These are phyloP conservation scores for Alternaria postmessia DNA, from an alignment of 2,329 filamentous ascomycete species.

Conservation along the genomic window DNA sequence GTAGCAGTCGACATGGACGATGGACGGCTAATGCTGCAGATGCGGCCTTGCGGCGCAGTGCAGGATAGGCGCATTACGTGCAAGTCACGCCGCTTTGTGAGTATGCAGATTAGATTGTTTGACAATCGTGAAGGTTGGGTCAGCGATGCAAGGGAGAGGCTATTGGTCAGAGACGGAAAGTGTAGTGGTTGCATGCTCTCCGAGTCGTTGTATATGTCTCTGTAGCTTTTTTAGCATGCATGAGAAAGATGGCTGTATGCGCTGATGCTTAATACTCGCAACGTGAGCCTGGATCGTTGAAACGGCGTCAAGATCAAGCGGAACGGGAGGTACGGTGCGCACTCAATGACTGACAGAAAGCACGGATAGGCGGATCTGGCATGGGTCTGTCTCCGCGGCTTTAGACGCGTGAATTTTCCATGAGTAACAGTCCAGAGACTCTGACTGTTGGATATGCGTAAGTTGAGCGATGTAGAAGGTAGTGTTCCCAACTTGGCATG, in stretches of 20 bases:
- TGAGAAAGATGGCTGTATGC: neutral
- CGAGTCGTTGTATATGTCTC: constrained; percentile 3
- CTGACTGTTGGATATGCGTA: neutral
- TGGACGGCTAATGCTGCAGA: constrained; percentile 14
- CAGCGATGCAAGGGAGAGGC: neutral
- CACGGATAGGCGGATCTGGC: constrained; percentile 14
- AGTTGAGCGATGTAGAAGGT: neutral
- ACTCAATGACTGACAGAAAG: constrained; percentile 12
- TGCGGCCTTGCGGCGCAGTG: constrained; percentile 1
- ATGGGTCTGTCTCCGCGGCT: constrained; percentile 10
- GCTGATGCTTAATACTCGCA: constrained; percentile 3
- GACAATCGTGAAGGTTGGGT: neutral
- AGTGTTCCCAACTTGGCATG: neutral
- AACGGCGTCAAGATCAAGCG: constrained; percentile 8
- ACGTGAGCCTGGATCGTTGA: constrained; percentile 6
- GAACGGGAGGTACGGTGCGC: constrained; percentile 22
- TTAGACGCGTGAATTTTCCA: constrained; percentile 7
- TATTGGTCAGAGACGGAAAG: constrained; percentile 3
- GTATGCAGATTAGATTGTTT: constrained; percentile 15
- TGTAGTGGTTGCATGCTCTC: constrained; percentile 14
- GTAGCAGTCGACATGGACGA: constrained; percentile 4
- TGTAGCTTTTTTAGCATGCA: neutral
- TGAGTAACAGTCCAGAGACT: constrained; percentile 8
- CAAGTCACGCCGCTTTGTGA: constrained; percentile 14
- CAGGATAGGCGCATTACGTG: constrained; percentile 9